These are phyloP conservation scores for Plantago coronopus DNA, from an alignment of 305 asterid genomes.

Conservation along the genomic window DNA sequence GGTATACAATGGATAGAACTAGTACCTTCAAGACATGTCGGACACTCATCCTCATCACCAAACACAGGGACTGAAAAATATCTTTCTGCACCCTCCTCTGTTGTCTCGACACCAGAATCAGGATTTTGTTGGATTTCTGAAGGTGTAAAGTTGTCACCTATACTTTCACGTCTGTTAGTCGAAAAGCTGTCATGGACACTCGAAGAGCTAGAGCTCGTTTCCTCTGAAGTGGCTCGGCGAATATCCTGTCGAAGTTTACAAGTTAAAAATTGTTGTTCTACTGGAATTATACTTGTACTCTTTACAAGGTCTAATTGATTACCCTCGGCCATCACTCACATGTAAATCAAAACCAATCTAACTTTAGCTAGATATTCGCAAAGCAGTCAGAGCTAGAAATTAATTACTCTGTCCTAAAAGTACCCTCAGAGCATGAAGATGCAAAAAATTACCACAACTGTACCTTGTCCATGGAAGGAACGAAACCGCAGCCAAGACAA, in stretches of 20 bases:
- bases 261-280: not conserved
- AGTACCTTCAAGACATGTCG: constrained; percentile 70
- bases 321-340: not conserved
- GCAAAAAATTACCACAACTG: not conserved
- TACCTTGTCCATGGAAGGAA: constrained; percentile 33
- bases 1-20: not conserved
- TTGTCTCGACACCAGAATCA: constrained; percentile 22
- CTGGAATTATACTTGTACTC: not conserved
- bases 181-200: not conserved
- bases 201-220: not conserved
- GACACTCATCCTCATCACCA: constrained; percentile 54
- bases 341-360: too few species aligned
- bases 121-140: not conserved
- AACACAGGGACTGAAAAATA: constrained; percentile 19
- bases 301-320: not conserved
- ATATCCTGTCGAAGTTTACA: not conserved
- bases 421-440: too few species aligned
- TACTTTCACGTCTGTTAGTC: not conserved
- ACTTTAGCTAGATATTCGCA: too few species aligned
- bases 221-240: not conserved
- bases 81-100: constrained; percentile 9
- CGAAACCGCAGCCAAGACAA: constrained; percentile 32
- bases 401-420: too few species aligned
- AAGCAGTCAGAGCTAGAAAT: too few species aligned
- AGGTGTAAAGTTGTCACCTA: not conserved